phyloP scores from a whole-genome alignment of 345 rosid species.

The Gossypium turneri region DNA sequence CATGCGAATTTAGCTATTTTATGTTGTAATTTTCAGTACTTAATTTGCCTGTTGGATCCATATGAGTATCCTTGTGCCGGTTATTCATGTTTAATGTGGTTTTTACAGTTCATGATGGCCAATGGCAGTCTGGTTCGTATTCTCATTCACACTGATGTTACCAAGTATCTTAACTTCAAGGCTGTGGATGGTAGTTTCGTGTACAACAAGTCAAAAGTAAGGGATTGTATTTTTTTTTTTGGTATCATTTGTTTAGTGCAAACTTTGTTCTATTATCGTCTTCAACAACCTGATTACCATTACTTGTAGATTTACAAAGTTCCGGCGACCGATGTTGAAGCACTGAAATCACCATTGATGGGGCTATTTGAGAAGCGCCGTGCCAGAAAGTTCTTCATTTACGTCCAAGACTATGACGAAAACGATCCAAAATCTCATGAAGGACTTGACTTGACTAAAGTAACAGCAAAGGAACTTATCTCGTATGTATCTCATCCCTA shows the following conservation, averaged over 20 bases:
- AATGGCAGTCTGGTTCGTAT: slow-evolving; percentile 76
- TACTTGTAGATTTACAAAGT: slow-evolving; percentile 68
- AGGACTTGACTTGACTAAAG: slow-evolving; percentile 73
- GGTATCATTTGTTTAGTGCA: background rate
- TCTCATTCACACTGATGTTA: slow-evolving; percentile 84
- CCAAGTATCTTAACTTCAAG: slow-evolving; percentile 89
- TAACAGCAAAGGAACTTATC: slow-evolving; percentile 77
- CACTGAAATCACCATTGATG: slow-evolving; percentile 85
- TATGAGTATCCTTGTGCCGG: background rate
- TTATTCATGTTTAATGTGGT: slow-evolving; percentile 6
- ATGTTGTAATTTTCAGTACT: background rate
- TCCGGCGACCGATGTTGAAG: slow-evolving; percentile 87
- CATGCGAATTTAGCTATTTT: slow-evolving; percentile 13
- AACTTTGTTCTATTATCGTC: background rate
- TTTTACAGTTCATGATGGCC: slow-evolving; percentile 74
- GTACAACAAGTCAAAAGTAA: slow-evolving; percentile 87
- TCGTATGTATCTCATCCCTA: slow-evolving; percentile 36
- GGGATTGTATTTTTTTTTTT: background rate
- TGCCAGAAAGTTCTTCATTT: slow-evolving; percentile 86
- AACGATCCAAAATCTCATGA: slow-evolving; percentile 91
- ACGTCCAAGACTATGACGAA: slow-evolving; percentile 90
- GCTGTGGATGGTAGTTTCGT: slow-evolving; percentile 94
- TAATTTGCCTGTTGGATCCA: background rate
- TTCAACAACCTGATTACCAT: background rate
- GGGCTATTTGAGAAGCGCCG: slow-evolving; percentile 91